Evolutionary conservation across 331 rosid genomes (phyloP), one percentile per base, ranked within the genome.

Genomic region (Malus hybrid): DNA sequence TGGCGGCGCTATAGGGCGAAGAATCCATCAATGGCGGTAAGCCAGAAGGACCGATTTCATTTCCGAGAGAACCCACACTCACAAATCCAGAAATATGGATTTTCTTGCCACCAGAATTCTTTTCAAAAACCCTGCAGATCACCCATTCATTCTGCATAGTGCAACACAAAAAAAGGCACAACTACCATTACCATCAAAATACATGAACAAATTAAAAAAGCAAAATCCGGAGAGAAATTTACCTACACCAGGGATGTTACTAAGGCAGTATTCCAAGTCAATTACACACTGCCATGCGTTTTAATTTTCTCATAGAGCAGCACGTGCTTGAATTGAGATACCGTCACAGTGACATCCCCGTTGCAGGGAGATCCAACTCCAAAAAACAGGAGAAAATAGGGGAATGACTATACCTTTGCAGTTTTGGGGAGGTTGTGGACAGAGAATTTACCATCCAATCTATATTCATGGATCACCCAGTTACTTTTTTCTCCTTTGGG

Each of bases 391-490:
- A 42, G 48, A 42, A 15, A 28, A 28, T 4, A 42, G 48, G 48
- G 62, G 42, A 68, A 55, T 52, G 19, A 56, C 0, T 3, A 9
- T 80, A 90, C 98, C 98, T 85, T 90, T 11, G 98, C 96, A 70
- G 96, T 80, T 93, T 90, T 90, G 6, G 96, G 97, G 80, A 93
- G 97, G 75, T 90, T 82, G 13, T 86, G 83, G 70, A 86, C 79
- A 9, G 96, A 85, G 73, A 87, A 85, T 81, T 85, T 89, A 4
- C 98, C 98, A 69, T 93, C 98, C 5, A 93, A 79, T 60, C 97
- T 83, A 77, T 89, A 93, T 67, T 93, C 98, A 55, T 93, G 98
- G 91, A 93, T 93, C 27, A 93, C 96, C 98, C 98, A 93, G 69
- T 89, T 84, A 62, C 87, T 84, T 77, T 93, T 93, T 56, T 89